A percentile compares a stretch with the other conserved stretches of the same genome.
Evolutionary conservation across 176 grass and related monocot genomes (phyloP).

Genomic region (Musa itinerans): DNA sequence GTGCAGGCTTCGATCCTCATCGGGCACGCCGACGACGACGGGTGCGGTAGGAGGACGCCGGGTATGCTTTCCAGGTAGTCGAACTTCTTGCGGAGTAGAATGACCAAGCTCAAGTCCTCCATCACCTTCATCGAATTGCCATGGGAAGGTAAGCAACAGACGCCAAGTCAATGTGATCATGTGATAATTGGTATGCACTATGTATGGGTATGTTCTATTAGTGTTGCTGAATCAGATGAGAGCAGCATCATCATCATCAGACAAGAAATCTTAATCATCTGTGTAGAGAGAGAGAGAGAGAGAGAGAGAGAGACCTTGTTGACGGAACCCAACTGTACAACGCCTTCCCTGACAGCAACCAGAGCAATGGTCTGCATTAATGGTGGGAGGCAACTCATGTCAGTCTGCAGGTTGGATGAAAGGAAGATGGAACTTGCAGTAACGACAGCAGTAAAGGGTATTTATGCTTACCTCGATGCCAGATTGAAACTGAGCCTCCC

Average conservation of each 20-base stretch:
- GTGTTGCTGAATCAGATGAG: not conserved
- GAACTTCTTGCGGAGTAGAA: conserved; percentile 82
- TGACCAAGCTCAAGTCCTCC: conserved; percentile 86
- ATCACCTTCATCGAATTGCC: conserved; percentile 28
- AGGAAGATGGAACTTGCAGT: too few relatives aligned
- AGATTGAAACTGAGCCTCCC: conserved; percentile 95
- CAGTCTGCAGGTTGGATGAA: not conserved
- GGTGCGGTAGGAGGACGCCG: conserved; percentile 89
- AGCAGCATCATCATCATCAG: conserved; percentile 19
- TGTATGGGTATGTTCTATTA: not conserved
- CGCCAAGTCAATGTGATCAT: too few relatives aligned
- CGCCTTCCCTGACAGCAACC: conserved; percentile 88
- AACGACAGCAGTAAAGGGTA: too few relatives aligned
- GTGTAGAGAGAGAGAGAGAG: conserved; percentile 11
- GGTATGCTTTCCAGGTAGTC: conserved; percentile 95
- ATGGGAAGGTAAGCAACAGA: not conserved
- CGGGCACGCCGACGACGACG: conserved; percentile 56
- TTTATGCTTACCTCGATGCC: conserved; percentile 55
- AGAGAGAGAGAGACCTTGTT: conserved; percentile 52
- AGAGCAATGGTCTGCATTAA: conserved; percentile 78
- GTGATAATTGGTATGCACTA: too few relatives aligned
- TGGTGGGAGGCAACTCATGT: not conserved
- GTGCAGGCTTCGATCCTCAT: not conserved
- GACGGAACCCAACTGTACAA: conserved; percentile 89
- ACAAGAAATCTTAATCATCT: not conserved